Percentiles rank a stretch among this genome's conserved stretches.
These are phyloP conservation scores for Malania oleifera DNA, from an alignment of 164 flowering plant species.

Conservation along the genomic window DNA sequence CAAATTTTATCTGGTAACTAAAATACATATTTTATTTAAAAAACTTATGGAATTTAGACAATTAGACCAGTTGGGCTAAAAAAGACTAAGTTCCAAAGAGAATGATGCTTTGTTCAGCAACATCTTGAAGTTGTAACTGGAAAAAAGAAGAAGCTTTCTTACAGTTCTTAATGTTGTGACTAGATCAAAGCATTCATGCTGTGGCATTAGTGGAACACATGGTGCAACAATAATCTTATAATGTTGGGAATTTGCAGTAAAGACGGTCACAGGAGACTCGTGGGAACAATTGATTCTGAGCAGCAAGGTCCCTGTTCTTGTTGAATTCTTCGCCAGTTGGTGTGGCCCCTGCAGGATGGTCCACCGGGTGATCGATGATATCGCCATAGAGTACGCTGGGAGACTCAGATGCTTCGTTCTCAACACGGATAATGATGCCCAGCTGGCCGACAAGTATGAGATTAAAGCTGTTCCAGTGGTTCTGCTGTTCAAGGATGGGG, in stretches of 20 bases:
- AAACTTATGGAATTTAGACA: too few species aligned
- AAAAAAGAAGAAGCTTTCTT: too few species aligned
- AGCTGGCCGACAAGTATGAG: conserved; percentile 56
- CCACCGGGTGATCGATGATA: conserved; percentile 76
- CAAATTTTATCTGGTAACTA: too few species aligned
- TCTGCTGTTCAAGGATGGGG: conserved; percentile 72
- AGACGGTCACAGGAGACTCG: conserved; percentile 53
- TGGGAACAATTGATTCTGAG: conserved; percentile 59
- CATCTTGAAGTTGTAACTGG: background rate
- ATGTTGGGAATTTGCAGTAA: conserved; percentile 41
- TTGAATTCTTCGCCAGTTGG: conserved; percentile 87
- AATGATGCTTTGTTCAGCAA: too few species aligned
- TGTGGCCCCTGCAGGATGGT: conserved; percentile 98
- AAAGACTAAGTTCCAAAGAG: too few species aligned
- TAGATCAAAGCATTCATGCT: background rate
- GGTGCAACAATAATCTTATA: background rate
- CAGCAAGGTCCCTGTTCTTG: conserved; percentile 69
- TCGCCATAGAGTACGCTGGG: conserved; percentile 66
- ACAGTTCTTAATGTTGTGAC: background rate
- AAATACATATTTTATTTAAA: too few species aligned
- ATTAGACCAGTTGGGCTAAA: too few species aligned
- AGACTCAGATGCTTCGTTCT: conserved; percentile 59
- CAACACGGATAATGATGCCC: conserved; percentile 52
- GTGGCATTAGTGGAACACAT: background rate
- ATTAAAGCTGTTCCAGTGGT: conserved; percentile 83